These are phyloP conservation scores for Debaryomyces maramus DNA, from an alignment of 805 yeast species.

Conservation along the genomic window DNA sequence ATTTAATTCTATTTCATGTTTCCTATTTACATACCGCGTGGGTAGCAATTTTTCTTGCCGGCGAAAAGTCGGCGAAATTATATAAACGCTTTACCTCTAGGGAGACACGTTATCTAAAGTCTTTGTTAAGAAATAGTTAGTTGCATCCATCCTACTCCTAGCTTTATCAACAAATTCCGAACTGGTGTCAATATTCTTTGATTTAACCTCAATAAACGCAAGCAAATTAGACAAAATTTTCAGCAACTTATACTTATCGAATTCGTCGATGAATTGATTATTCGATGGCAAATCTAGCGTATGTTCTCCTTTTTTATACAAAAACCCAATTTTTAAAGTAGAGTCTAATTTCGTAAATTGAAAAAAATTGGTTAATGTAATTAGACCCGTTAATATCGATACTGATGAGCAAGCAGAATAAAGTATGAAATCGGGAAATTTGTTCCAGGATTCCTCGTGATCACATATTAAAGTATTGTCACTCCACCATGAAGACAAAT, in stretches of 20 bases:
- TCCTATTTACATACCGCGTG: no score
- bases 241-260: constrained; percentile 9
- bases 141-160: no score
- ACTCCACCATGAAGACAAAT: constrained; percentile 16
- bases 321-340: constrained; percentile 7
- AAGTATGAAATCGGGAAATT: constrained; percentile 18
- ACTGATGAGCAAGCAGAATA: constrained; percentile 16
- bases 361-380: constrained; percentile 16
- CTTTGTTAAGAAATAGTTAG: no score
- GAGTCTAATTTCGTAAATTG: constrained; percentile 7
- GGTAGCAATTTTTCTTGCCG: not conserved
- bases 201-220: constrained; percentile 14
- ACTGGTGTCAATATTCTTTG: no score
- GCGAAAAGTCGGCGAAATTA: constrained; percentile 2
- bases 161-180: no score
- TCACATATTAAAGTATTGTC: constrained; percentile 7
- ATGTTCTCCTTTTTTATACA: not conserved
- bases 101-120: no score
- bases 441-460: constrained; percentile 17
- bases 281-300: not conserved
- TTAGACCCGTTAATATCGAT: constrained; percentile 17
- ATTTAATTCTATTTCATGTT: no score
- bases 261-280: constrained; percentile 4
- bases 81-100: no score
- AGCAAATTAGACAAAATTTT: constrained; percentile 10